Base-by-base conservation (phyloP, 768 basidiomycete species). In the Suillus paluster region DNA sequence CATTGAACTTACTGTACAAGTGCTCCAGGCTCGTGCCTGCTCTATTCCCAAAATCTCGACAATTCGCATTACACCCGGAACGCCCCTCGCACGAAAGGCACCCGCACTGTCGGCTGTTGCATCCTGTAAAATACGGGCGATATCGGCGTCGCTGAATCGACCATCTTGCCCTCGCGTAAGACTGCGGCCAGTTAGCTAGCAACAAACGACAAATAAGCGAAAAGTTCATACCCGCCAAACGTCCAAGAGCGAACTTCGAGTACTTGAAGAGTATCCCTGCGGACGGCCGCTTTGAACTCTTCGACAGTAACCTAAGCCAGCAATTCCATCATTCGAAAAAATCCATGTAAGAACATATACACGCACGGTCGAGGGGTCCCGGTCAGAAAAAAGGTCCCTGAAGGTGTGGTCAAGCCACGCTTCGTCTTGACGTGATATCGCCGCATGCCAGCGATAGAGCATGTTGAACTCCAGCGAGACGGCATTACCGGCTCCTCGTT, bases 381-480 rank as follows among this genome's bases (percentile, higher is more conserved):
- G 73, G 9, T 70, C 77, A 1, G 72, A 65, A 49, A 89, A 84
- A 30, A 81, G 41, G 21, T 70, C 64, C 12, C 71, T 71, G 70
- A 92, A 85, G n/a, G 76, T 39, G 2, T 67, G 65, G 52, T 82
- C 77, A 7, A 84, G 79, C 88, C 88, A 90, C 49, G 77, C 59
- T 0, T 81, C 79, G 71, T 92, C 89, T 49, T 79, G 64, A 55
- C 77, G 70, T 8, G 85, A 86, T 1, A 89, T 69, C 1, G 86
- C 80, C 21, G 90, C 78, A 67, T 92, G 90, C 90, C 90, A 92
- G 45, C 71, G 78, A 66, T 83, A 82, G 19, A 83, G 69, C 25
- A 83, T 66, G 67, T 82, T 92, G 78, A 94, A 93, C 74, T 94
- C 92, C 38, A 92, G 70, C 0, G 91, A 91, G 61, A 86, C 84